Base-by-base conservation (phyloP, 805 yeast species). In the Saturnispora ahearnii region DNA sequence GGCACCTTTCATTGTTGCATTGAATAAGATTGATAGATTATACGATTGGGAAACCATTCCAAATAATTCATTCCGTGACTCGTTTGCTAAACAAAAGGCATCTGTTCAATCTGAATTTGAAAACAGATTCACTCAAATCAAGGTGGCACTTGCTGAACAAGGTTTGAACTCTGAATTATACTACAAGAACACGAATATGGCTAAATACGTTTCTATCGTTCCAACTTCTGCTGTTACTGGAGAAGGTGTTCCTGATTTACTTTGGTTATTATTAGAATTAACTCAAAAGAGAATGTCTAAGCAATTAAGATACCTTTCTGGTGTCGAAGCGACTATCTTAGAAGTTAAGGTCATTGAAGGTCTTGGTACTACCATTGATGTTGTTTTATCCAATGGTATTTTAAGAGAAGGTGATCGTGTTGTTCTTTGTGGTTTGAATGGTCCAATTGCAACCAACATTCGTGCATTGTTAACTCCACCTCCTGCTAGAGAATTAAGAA, bases 211-310 rank as follows among this genome's bases (percentile, higher is more conserved):
- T 50, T 89, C 97, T 34, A 85, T 93, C 61, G 96, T 93, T 42
- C 99, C 99, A 60, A 93, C 99, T 18, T 91, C 98, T 55, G 99
- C 99, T 50, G 95, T 90, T 42, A 90, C 97, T 12, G 99, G 99
- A 68, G 99, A 93, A 73, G 99, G 99, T 86, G 95, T 93, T 60
- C 99, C 99, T 46, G 99, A 93, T 80, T 77, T 93, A 73, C 79
- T 93, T 64, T 89, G 96, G 91, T 78, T 93, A 68, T 74, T 93
- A 64, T 77, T 93, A 61, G 98, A 93, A 70, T 79, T 93, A 62
- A 93, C 99, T 13, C 98, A 93, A 73, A 86, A 87, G 82, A 85
- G 99, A 74, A 93, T 93, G 99, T 87, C 96, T 57, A 90, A 90
- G 69, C 97, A 91, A 75, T 82, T 93, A 72, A 91, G 87, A 91